A percentile compares a stretch with the other conserved stretches of the same genome.
phyloP scores from a whole-genome alignment of 2,329 filamentous ascomycete genomes.

The Fusarium fracticaudum region DNA sequence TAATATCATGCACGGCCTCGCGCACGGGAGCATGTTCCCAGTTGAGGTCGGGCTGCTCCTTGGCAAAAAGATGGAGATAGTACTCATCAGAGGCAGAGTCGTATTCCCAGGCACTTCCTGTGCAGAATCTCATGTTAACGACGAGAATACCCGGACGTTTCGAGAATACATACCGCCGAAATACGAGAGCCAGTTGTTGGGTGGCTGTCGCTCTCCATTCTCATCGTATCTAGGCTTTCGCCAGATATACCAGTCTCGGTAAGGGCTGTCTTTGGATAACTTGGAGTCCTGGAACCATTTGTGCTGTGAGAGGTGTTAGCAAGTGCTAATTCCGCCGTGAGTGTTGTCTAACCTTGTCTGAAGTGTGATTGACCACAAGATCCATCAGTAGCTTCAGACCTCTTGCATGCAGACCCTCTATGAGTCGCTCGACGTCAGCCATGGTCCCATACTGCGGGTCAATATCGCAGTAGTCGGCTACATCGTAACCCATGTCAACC shows the following conservation, averaged over 20 bases:
- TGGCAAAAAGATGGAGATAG: conserved; percentile 75
- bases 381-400: conserved; percentile 78
- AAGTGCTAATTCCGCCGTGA: too few species aligned
- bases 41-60: conserved; percentile 79
- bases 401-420: conserved; percentile 65
- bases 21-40: conserved; percentile 76
- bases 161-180: conserved; percentile 53
- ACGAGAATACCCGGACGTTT: conserved; percentile 58
- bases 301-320: conserved; percentile 8
- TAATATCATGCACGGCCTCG: conserved; percentile 70
- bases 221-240: conserved; percentile 56
- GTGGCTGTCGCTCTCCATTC: conserved; percentile 67
- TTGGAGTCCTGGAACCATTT: conserved; percentile 69
- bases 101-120: conserved; percentile 33
- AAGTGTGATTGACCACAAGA: conserved; percentile 81
- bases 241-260: conserved; percentile 72
- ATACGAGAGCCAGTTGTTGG: conserved; percentile 74
- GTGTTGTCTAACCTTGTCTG: conserved; percentile 40
- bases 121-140: conserved; percentile 46
- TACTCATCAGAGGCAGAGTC: conserved; percentile 67
- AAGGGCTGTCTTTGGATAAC: conserved; percentile 65
- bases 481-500: conserved; percentile 77
- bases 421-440: conserved; percentile 69
- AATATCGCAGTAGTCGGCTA: conserved; percentile 72
- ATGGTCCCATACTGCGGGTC: conserved; percentile 74